Evolutionary conservation across 2,329 filamentous ascomycete genomes (phyloP).

Genomic region (Xylariaceae sp.): DNA sequence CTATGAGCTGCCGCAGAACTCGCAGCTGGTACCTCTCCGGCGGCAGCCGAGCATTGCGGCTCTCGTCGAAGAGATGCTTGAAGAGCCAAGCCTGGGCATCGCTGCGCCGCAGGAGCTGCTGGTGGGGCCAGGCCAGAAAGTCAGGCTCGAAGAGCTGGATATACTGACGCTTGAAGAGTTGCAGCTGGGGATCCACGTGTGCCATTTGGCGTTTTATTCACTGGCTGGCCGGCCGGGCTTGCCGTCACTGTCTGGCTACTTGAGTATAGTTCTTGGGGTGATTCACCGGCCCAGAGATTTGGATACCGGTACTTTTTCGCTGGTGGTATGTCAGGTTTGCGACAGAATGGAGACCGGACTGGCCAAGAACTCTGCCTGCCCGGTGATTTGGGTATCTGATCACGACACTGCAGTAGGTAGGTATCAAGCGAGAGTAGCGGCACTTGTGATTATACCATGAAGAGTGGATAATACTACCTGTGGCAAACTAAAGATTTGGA

Average conservation of each 20-base stretch:
- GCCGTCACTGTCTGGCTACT: not conserved
- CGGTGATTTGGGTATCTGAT: too few species aligned
- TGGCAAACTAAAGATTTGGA: too few species aligned
- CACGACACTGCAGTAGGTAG: too few species aligned
- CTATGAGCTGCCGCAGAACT: conserved; percentile 56
- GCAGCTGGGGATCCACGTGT: conserved; percentile 28
- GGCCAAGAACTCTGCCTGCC: too few species aligned
- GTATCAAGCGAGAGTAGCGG: too few species aligned
- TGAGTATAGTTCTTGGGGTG: not conserved
- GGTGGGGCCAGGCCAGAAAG: conserved; percentile 33
- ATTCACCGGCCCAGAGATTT: not conserved
- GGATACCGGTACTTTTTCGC: not conserved
- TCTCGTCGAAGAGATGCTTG: conserved; percentile 52
- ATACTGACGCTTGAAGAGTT: conserved; percentile 31
- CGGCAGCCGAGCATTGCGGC: conserved; percentile 44
- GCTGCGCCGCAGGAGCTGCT: conserved; percentile 24
- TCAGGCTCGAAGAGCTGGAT: conserved; percentile 33
- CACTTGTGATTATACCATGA: too few species aligned
- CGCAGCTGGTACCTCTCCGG: conserved; percentile 57
- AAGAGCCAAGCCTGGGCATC: conserved; percentile 42
- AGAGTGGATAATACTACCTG: too few species aligned
- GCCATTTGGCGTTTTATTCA: conserved; percentile 6
- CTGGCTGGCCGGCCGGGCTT: not conserved
- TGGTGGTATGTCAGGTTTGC: too few species aligned
- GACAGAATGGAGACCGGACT: too few species aligned